Base-by-base conservation (phyloP, 768 basidiomycete species). In the Exidia glandulosa region DNA sequence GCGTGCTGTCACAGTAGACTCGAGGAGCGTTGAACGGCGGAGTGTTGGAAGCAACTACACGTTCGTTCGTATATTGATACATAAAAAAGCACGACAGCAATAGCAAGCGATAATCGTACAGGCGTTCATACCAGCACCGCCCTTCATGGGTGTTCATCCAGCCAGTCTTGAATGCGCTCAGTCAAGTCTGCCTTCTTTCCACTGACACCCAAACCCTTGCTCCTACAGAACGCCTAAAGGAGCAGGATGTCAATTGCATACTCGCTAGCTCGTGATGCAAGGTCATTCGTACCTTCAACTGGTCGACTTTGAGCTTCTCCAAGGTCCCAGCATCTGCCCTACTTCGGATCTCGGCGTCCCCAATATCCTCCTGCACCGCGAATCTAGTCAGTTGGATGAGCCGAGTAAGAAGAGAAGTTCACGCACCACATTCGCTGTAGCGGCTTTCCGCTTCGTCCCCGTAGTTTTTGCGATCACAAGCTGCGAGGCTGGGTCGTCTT, bases 141-240 rank as follows among this genome's bases (percentile, higher is more conserved):
- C 25, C 25, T 54, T 61, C 57, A 63, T 30, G 37, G 65, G 62
- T 72, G 68, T 55, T 66, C 68, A 27, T 80, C 75, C 59, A 90
- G 69, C 82, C 83, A 90, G 31, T 84, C 81, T 23, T 74, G 70
- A 3, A 87, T 79, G 14, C 88, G 81, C 60, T 86, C 82, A 9
- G 87, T 61, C 56, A 92, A 73, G 1, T 88, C 90, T 12, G 76
- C 80, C 69, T 92, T 92, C 71, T 80, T 88, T 1, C 90, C 90
- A 25, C 82, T 78, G 12, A 77, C 74, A 9, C 81, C 60, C 62
- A 79, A 71, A 57, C 84, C 79, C 67, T 88, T 90, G 63, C 76
- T 76, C 69, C 81, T 87, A 62, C 88, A 74, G 69, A 90, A 88
- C n/a, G 85, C 84, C 86, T 89, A 65, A 47, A 41, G 34, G 33